A percentile compares a stretch with the other conserved stretches of the same genome.
Evolutionary conservation across 2,329 filamentous ascomycete genomes (phyloP).

Genomic region (Onygenales sp.): DNA sequence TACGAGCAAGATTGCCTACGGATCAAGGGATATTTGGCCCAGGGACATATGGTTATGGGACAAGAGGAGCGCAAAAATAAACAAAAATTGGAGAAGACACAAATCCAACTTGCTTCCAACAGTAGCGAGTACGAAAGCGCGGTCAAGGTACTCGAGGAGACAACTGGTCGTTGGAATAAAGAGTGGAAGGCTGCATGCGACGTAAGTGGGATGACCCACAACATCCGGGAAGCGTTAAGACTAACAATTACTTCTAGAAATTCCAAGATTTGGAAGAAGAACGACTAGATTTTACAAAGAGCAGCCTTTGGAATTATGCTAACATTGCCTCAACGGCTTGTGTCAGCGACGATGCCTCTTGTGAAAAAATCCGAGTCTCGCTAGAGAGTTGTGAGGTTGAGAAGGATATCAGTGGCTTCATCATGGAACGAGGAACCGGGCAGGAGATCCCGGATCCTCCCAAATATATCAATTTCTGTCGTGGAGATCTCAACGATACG

Average conservation of each 20-base stretch:
- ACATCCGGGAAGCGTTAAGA: neutral
- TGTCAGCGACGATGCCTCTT: constrained; percentile 92
- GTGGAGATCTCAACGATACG: constrained; percentile 71
- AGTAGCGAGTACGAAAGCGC: constrained; percentile 91
- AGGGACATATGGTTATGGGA: constrained; percentile 99
- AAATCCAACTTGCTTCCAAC: constrained; percentile 83
- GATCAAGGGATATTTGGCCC: constrained; percentile 96
- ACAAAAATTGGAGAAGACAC: constrained; percentile 95
- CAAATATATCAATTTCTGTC: constrained; percentile 97
- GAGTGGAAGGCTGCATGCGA: constrained; percentile 97
- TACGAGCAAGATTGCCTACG: constrained; percentile 97
- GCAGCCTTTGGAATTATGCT: constrained; percentile 94
- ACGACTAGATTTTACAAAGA: constrained; percentile 92
- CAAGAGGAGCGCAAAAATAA: constrained; percentile 99
- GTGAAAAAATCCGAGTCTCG: constrained; percentile 88
- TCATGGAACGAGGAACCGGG: constrained; percentile 78
- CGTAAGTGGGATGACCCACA: constrained; percentile 27
- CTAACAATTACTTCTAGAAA: constrained; percentile 49
- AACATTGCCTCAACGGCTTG: constrained; percentile 97
- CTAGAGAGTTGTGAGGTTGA: constrained; percentile 95
- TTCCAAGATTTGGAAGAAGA: constrained; percentile 99
- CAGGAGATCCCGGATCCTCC: constrained; percentile 96
- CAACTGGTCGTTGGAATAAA: constrained; percentile 88
- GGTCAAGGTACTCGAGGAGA: constrained; percentile 89
- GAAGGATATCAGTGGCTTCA: constrained; percentile 84